Conservation (phyloP, 2,329 filamentous ascomycete genomes). For the Microdochium trichocladiopsis region DNA sequence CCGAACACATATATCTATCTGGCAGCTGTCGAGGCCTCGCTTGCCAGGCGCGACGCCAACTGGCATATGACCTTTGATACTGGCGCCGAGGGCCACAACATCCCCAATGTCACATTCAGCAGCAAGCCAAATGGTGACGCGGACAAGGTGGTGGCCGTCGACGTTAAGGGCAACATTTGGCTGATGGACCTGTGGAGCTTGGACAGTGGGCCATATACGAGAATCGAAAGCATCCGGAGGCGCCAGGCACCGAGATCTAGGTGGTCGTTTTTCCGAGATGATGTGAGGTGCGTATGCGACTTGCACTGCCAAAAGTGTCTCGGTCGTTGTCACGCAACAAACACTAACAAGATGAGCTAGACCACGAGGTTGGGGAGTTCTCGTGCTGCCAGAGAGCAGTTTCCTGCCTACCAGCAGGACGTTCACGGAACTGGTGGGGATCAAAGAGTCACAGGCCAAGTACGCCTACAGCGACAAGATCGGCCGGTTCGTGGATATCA, state of each 20-base stretch:
- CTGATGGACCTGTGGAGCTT: constrained; percentile 44
- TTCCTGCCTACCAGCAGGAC: constrained; percentile 25
- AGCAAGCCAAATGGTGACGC: constrained; percentile 38
- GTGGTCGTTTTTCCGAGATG: constrained; percentile 1
- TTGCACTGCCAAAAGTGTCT: neutral
- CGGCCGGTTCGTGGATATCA: constrained; percentile 18
- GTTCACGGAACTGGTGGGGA: constrained; percentile 21
- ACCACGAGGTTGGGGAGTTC: constrained; percentile 39
- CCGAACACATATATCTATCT: neutral
- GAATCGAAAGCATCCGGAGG: constrained; percentile 10
- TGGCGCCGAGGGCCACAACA: constrained; percentile 31
- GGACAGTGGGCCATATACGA: constrained; percentile 4
- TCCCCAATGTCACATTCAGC: constrained; percentile 46
- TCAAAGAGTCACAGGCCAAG: constrained; percentile 13
- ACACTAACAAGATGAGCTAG: too few species aligned
- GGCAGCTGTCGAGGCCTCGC: neutral
- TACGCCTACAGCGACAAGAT: constrained; percentile 7
- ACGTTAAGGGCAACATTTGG: constrained; percentile 41
- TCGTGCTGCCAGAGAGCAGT: constrained; percentile 34
- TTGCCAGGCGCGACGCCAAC: constrained; percentile 20
- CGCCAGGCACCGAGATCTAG: neutral
- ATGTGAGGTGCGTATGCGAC: constrained; percentile 6
- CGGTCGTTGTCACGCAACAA: too few species aligned
- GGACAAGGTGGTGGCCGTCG: constrained; percentile 41
- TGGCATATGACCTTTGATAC: constrained; percentile 44